Evolutionary conservation across 352 stramenopile genomes (phyloP).

Genomic region (Pilasporangium apinafurcum): DNA sequence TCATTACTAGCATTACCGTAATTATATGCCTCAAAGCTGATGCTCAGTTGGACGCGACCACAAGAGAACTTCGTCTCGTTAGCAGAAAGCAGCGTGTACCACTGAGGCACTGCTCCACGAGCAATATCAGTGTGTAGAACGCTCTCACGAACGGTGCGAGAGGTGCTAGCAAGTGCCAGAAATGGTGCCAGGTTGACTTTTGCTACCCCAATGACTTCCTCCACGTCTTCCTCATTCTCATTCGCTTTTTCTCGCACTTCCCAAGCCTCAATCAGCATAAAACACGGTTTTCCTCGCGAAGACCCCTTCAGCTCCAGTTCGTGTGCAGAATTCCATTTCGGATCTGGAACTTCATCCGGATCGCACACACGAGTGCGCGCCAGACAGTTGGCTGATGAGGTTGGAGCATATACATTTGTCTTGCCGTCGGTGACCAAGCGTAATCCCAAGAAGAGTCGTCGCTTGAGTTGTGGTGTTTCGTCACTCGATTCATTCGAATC

Average conservation of each 20-base stretch:
- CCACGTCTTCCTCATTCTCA: conserved; percentile 27
- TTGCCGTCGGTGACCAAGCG: conserved; percentile 78
- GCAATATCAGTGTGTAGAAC: conserved; percentile 83
- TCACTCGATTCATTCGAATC: conserved; percentile 35
- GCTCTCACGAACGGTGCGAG: conserved; percentile 73
- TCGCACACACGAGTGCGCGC: conserved; percentile 58
- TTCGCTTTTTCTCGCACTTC: conserved; percentile 36
- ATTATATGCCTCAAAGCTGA: conserved; percentile 67
- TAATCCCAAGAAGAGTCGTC: conserved; percentile 59
- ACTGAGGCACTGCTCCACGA: conserved; percentile 73
- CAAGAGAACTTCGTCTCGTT: conserved; percentile 83
- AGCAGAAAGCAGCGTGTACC: conserved; percentile 81
- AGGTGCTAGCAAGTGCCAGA: conserved; percentile 73
- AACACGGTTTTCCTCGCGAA: conserved; percentile 71
- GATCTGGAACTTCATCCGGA: conserved; percentile 41
- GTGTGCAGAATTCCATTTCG: conserved; percentile 80
- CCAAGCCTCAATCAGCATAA: conserved; percentile 86
- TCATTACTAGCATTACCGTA: too few species aligned
- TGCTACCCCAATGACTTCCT: conserved; percentile 74
- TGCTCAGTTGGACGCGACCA: conserved; percentile 79
- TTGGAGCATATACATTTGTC: conserved; percentile 83
- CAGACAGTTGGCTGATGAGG: conserved; percentile 67
- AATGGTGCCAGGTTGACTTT: conserved; percentile 88
- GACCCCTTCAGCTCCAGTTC: conserved; percentile 68
- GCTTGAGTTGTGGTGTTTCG: conserved; percentile 22